These are phyloP conservation scores for Dalbergia cochinchinensis DNA, from an alignment of 306 rosid genomes.

Conservation along the genomic window DNA sequence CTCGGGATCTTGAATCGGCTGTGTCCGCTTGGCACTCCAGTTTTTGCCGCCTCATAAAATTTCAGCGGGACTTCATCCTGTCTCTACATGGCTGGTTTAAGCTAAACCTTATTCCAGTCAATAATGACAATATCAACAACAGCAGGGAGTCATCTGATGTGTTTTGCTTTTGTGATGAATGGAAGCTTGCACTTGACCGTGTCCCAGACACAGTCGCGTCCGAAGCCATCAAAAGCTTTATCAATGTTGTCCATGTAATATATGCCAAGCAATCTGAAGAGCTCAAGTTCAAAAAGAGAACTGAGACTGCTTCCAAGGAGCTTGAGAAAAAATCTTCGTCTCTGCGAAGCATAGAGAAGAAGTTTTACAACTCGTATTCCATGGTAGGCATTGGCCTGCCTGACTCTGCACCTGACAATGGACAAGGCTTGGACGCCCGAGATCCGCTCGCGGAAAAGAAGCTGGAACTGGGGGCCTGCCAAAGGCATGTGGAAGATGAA, in stretches of 20 bases:
- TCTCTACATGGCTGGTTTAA: slow-evolving; percentile 93
- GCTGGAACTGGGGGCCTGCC: slow-evolving; percentile 77
- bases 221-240: slow-evolving; percentile 93
- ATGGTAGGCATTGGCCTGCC: slow-evolving; percentile 88
- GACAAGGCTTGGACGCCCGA: slow-evolving; percentile 79
- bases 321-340: slow-evolving; percentile 87
- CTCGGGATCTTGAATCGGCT: slow-evolving; percentile 91
- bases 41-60: slow-evolving; percentile 81
- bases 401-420: slow-evolving; percentile 56
- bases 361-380: slow-evolving; percentile 87
- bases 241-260: slow-evolving; percentile 91
- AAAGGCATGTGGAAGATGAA: slow-evolving; percentile 96
- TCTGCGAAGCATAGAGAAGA: slow-evolving; percentile 73
- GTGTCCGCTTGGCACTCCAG: slow-evolving; percentile 92
- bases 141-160: slow-evolving; percentile 65
- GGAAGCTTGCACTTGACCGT: slow-evolving; percentile 98
- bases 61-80: slow-evolving; percentile 79
- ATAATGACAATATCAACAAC: slow-evolving; percentile 54
- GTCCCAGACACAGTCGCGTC: slow-evolving; percentile 95
- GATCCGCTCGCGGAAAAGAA: slow-evolving; percentile 96
- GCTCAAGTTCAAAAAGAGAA: slow-evolving; percentile 76
- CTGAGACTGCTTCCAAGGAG: slow-evolving; percentile 77
- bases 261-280: slow-evolving; percentile 80
- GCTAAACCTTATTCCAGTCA: slow-evolving; percentile 77
- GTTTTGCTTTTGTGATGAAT: slow-evolving; percentile 75